Base-by-base conservation (phyloP, 805 yeast species). In the Pichia occidentalis region DNA sequence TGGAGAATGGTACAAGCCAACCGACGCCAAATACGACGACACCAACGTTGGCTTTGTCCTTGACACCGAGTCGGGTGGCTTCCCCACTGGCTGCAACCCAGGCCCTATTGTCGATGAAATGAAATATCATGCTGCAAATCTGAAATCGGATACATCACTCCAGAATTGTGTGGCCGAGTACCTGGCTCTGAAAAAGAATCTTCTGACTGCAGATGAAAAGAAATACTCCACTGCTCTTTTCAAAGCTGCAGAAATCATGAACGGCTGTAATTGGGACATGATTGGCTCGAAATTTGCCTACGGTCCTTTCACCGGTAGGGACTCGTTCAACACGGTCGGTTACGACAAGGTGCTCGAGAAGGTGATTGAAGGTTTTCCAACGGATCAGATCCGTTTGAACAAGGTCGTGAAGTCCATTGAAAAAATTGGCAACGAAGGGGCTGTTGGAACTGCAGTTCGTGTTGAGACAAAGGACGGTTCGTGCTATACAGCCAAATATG, bases 41-140 rank as follows among this genome's bases (percentile, higher is more conserved):
- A 43, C 45, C 18, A 47, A 45, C 26, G 13, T 41, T 24, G 44
- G 41, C 1, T 17, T 41, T 29, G 11, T 40, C 13, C 12, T 36
- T 8, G 21, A 41, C 31, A 41, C 42, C 7, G 38, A 32, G 23
- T 17, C 28, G 11, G 41, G 41, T 13, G 7, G 45, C 2, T 29
- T 52, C 5, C 51, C 57, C 4, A 41, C 38, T 7, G 43, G 34
- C 12, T 47, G 63, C 44, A 60, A 59, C 42, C 61, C 64, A 22
- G 51, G 54, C 7, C 46, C 51, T 4, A 50, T 60, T 17, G 70
- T 58, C 3, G 62, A 59, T 14, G 50, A 39, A 36, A 52, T 38
- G 64, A 67, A 16, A 45, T 52, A 32, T 32, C 48, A 32, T 48
- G 52, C 41, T 35, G 38, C 69, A 65, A 25, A 27, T 49, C 65